These are phyloP conservation scores for Aphanomyces euteiches DNA, from an alignment of 352 stramenopile genomes.

Conservation along the genomic window DNA sequence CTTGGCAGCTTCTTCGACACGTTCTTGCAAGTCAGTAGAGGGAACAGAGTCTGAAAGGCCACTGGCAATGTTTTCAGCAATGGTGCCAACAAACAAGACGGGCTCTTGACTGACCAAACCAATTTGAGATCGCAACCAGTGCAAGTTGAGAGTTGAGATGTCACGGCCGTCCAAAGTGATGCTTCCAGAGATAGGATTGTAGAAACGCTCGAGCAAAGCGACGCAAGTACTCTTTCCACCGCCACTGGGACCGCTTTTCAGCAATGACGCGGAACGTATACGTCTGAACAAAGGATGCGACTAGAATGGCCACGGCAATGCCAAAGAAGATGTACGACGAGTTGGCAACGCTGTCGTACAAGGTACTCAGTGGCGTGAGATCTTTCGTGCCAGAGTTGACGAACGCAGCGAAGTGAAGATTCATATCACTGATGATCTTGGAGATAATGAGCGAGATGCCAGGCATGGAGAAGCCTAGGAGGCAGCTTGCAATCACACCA, in stretches of 20 bases:
- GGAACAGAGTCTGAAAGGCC: slow-evolving; percentile 8
- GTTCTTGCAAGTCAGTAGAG: slow-evolving; percentile 14
- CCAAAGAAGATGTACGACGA: slow-evolving; percentile 43
- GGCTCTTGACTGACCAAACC: slow-evolving; percentile 35
- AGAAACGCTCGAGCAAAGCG: slow-evolving; percentile 37
- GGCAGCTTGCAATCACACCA: slow-evolving; percentile 13
- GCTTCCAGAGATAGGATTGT: slow-evolving; percentile 27
- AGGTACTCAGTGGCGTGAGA: background rate
- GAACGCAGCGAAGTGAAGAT: slow-evolving; percentile 34
- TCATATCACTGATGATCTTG: slow-evolving; percentile 39
- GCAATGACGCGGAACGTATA: slow-evolving; percentile 51
- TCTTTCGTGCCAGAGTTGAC: slow-evolving; percentile 30
- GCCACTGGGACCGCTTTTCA: slow-evolving; percentile 43
- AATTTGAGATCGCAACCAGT: slow-evolving; percentile 45
- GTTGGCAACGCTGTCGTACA: slow-evolving; percentile 43
- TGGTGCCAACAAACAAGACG: slow-evolving; percentile 32
- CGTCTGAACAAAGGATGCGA: slow-evolving; percentile 34
- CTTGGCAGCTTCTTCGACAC: slow-evolving; percentile 33
- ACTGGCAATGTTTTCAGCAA: slow-evolving; percentile 34
- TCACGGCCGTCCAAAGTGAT: slow-evolving; percentile 34
- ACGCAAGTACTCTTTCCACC: slow-evolving; percentile 39
- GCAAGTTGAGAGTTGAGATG: slow-evolving; percentile 42
- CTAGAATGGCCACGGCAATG: slow-evolving; percentile 35
- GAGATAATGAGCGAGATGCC: slow-evolving; percentile 26
- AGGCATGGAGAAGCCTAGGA: slow-evolving; percentile 6